These are phyloP conservation scores for Penicilliopsis zonata DNA, from an alignment of 495 filamentous ascomycete species.

Conservation along the genomic window DNA sequence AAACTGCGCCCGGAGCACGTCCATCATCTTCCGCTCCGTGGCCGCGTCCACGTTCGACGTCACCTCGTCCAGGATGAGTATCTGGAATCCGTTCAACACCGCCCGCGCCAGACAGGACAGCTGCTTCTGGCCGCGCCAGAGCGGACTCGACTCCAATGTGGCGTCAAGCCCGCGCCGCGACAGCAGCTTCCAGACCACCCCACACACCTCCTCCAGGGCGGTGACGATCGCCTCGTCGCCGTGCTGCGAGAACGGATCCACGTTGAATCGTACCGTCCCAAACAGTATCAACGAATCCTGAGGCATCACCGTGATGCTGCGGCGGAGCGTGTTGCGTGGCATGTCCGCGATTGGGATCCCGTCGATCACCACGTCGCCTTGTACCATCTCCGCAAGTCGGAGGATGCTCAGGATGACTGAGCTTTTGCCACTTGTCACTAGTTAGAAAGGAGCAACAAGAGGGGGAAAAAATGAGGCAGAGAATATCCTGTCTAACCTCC, in stretches of 20 bases:
- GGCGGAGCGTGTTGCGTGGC: conserved; percentile 33
- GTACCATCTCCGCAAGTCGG: conserved; percentile 35
- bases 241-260: conserved; percentile 23
- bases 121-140: conserved; percentile 52
- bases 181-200: too few relatives aligned
- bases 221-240: conserved; percentile 26
- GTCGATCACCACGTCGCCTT: conserved; percentile 35
- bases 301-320: conserved; percentile 38
- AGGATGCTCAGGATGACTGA: conserved; percentile 42
- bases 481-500: too few relatives aligned
- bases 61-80: conserved; percentile 38
- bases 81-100: conserved; percentile 33
- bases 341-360: conserved; percentile 33
- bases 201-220: conserved; percentile 38
- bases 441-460: too few relatives aligned
- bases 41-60: conserved; percentile 42
- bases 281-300: conserved; percentile 43
- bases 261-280: conserved; percentile 34
- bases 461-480: too few relatives aligned
- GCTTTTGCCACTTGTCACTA: conserved; percentile 36
- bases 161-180: conserved; percentile 37
- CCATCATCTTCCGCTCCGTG: conserved; percentile 47
- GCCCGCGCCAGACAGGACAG: conserved; percentile 52
- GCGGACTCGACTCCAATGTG: conserved; percentile 34
- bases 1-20: conserved; percentile 46